These are phyloP conservation scores for Pyrenophora teres DNA, from an alignment of 2,329 filamentous ascomycete genomes.

Conservation along the genomic window DNA sequence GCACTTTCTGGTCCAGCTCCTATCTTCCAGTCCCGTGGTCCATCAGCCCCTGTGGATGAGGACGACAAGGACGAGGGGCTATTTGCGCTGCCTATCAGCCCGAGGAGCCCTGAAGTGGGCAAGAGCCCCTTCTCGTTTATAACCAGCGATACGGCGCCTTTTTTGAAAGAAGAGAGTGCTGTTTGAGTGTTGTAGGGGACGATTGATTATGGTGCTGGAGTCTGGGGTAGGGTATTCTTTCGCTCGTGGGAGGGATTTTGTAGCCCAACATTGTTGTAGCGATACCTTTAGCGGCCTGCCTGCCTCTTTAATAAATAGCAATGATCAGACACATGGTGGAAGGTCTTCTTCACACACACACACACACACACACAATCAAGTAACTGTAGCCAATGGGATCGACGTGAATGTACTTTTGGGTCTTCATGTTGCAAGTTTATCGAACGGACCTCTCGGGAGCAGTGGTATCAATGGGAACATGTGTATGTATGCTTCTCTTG, in stretches of 20 bases:
- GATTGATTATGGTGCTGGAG: not conserved
- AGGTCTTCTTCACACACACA: not conserved
- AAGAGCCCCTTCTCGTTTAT: conserved; percentile 76
- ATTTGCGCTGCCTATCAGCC: conserved; percentile 86
- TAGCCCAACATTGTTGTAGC: conserved; percentile 9
- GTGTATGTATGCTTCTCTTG: too few species aligned
- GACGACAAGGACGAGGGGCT: conserved; percentile 75
- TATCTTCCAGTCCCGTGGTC: conserved; percentile 37
- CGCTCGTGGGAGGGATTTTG: conserved; percentile 1
- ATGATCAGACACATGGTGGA: conserved; percentile 2
- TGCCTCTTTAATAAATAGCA: conserved; percentile 1
- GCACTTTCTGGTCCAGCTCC: conserved; percentile 47
- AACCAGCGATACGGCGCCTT: conserved; percentile 41
- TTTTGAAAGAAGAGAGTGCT: conserved; percentile 36
- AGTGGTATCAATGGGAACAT: too few species aligned
- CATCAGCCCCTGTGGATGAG: conserved; percentile 39
- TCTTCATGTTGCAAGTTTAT: too few species aligned
- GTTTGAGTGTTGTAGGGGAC: conserved; percentile 20
- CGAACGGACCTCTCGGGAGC: too few species aligned
- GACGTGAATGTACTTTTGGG: not conserved
- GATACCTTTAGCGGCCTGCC: conserved; percentile 21
- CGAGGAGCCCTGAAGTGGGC: conserved; percentile 82
- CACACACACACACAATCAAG: not conserved
- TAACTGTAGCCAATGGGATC: not conserved
- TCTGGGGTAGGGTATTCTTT: conserved; percentile 5